Conservation (phyloP, 495 filamentous ascomycete genomes). For the Aspergillus haitiensis region DNA sequence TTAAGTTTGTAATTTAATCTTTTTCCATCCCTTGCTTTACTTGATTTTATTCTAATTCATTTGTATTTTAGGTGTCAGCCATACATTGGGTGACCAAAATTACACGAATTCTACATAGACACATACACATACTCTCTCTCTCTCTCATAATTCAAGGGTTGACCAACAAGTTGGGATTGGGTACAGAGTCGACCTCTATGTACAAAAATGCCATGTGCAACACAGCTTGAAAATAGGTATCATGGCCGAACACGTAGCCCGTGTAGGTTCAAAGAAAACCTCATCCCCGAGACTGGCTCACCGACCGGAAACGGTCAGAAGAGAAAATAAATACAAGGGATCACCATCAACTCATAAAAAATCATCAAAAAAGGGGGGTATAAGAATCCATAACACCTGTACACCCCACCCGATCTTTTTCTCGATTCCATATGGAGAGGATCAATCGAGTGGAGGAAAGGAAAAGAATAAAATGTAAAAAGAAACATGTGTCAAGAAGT, state of each 20-base stretch:
- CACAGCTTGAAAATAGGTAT: constrained; percentile 7
- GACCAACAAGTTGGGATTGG: constrained; percentile 19
- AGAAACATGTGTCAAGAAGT: constrained; percentile 7
- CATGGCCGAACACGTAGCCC: constrained; percentile 14
- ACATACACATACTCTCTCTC: neutral
- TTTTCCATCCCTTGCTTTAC: too few species aligned
- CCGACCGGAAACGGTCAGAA: constrained; percentile 18
- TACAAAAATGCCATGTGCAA: constrained; percentile 19
- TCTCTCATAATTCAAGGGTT: constrained; percentile 4
- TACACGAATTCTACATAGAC: neutral
- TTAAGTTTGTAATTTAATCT: too few species aligned
- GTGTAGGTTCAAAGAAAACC: constrained; percentile 1
- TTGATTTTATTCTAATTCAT: neutral
- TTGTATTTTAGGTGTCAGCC: neutral
- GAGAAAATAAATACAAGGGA: constrained; percentile 8
- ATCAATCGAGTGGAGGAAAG: constrained; percentile 21
- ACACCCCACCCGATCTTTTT: constrained; percentile 12
- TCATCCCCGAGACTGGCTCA: constrained; percentile 14
- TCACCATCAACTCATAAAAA: constrained; percentile 35
- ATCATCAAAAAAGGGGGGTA: constrained; percentile 33
- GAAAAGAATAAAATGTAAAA: constrained; percentile 16
- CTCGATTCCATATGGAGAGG: constrained; percentile 21
- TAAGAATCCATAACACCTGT: constrained; percentile 31
- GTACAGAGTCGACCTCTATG: constrained; percentile 19
- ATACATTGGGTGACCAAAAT: neutral